Percentiles rank a stretch among this genome's conserved stretches.
Conservation (phyloP, 1,139 yeast species). For the Blastobotrys persicus region DNA sequence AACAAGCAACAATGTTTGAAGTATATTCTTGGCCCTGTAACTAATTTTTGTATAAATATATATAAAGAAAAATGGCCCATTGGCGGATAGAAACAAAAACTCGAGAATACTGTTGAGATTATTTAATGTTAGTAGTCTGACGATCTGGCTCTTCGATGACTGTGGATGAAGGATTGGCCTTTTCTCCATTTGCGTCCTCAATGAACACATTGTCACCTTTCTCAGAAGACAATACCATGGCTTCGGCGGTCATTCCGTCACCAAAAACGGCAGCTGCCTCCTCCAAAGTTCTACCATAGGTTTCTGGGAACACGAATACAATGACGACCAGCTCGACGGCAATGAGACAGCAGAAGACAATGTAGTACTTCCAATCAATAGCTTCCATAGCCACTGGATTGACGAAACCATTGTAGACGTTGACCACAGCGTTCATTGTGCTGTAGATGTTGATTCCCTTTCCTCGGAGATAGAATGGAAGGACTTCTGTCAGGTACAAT, state of each 20-base stretch:
- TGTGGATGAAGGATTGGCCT: not conserved
- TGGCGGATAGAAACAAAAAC: too few relatives aligned
- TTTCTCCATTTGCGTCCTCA: slow-evolving; percentile 54
- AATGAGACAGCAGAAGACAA: slow-evolving; percentile 34
- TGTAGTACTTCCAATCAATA: slow-evolving; percentile 59
- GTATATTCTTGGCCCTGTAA: too few relatives aligned
- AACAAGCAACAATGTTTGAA: too few relatives aligned
- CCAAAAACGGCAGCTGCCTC: slow-evolving; percentile 51
- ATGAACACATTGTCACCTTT: slow-evolving; percentile 52
- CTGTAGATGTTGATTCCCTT: slow-evolving; percentile 36
- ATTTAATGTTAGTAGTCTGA: not conserved
- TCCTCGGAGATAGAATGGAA: slow-evolving; percentile 42
- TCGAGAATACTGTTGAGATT: not conserved
- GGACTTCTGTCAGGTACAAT: slow-evolving; percentile 41
- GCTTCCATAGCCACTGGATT: slow-evolving; percentile 61
- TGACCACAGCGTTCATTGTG: slow-evolving; percentile 23
- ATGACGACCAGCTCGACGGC: slow-evolving; percentile 41
- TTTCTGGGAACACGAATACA: slow-evolving; percentile 85
- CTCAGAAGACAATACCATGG: slow-evolving; percentile 44
- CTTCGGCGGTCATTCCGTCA: slow-evolving; percentile 9
- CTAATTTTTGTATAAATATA: too few relatives aligned
- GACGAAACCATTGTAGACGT: slow-evolving; percentile 48
- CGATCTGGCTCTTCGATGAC: not conserved
- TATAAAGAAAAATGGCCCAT: too few relatives aligned
- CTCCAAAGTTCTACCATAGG: slow-evolving; percentile 84